These are phyloP conservation scores for Cyberlindnera maclurae DNA, from an alignment of 805 yeast species.

Conservation along the genomic window DNA sequence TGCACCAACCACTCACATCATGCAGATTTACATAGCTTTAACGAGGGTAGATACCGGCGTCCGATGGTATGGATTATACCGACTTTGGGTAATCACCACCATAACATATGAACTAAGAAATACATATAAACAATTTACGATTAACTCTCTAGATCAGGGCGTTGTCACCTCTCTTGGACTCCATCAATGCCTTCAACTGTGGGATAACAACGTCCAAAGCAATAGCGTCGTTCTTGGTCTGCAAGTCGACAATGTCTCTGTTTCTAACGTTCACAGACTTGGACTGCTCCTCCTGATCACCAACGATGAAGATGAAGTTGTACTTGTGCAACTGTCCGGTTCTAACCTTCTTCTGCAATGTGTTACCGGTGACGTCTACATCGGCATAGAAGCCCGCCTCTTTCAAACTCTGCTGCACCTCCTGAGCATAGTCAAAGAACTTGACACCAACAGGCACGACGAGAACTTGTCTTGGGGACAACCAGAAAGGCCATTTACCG, in stretches of 20 bases:
- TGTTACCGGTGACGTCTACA: conserved; percentile 89
- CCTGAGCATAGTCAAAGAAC: conserved; percentile 83
- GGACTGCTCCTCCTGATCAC: conserved; percentile 83
- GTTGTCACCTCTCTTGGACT: conserved; percentile 70
- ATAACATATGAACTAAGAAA: too few species aligned
- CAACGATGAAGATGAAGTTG: conserved; percentile 94
- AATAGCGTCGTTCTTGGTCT: conserved; percentile 85
- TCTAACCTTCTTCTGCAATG: conserved; percentile 97
- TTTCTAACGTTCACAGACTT: conserved; percentile 89
- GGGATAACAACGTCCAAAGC: conserved; percentile 62
- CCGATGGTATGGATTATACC: too few species aligned
- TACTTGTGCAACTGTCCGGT: conserved; percentile 91
- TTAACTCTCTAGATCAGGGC: conserved; percentile 19
- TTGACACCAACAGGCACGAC: conserved; percentile 97
- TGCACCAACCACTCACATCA: too few species aligned
- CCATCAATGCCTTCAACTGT: conserved; percentile 62
- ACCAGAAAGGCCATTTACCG: conserved; percentile 99
- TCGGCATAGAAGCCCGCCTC: conserved; percentile 83
- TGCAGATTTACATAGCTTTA: too few species aligned
- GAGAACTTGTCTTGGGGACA: conserved; percentile 96
- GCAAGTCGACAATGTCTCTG: conserved; percentile 89
- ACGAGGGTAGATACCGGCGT: too few species aligned
- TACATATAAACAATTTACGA: neutral
- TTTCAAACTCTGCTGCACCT: conserved; percentile 63
- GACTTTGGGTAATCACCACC: too few species aligned